Percentiles rank a stretch among this genome's conserved stretches.
These are phyloP conservation scores for Diplodia mutila DNA, from an alignment of 2,329 filamentous ascomycete species.

Conservation along the genomic window DNA sequence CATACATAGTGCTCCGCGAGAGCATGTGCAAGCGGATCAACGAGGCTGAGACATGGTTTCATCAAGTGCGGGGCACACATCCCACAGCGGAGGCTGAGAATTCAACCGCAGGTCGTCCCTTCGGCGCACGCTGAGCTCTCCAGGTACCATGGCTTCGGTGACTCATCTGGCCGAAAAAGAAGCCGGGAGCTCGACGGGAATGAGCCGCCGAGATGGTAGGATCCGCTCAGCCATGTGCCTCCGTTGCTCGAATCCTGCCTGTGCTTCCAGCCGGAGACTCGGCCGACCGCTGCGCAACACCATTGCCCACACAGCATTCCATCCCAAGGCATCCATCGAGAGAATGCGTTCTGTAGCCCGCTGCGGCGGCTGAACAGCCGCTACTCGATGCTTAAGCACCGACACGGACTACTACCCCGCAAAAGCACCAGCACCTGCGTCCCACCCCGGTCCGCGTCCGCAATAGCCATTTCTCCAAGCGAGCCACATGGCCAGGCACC, in stretches of 20 bases:
- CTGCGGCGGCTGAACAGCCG: not conserved
- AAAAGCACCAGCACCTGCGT: conserved; percentile 9
- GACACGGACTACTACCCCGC: not conserved
- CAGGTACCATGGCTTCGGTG: not conserved
- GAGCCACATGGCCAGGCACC: not conserved
- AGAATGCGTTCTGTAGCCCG: not conserved
- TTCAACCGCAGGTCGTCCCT: no score
- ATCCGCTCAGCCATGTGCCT: not conserved
- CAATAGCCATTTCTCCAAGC: not conserved
- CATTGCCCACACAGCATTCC: not conserved
- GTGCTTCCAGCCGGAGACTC: not conserved
- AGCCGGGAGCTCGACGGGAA: not conserved
- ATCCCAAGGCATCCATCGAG: not conserved
- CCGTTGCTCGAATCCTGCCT: not conserved
- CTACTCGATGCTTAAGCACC: not conserved
- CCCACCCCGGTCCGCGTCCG: not conserved
- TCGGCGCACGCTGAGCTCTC: not conserved
- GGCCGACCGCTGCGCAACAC: not conserved
- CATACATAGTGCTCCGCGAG: no score
- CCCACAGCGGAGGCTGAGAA: no score
- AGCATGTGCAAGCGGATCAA: not conserved
- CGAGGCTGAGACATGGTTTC: not conserved
- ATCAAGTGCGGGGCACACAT: not conserved
- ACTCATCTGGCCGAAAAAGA: not conserved
- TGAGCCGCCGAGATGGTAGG: not conserved